A percentile compares a stretch with the other conserved stretches of the same genome.
Conservation (phyloP, 495 filamentous ascomycete genomes). For the Entonaema liquescens region DNA sequence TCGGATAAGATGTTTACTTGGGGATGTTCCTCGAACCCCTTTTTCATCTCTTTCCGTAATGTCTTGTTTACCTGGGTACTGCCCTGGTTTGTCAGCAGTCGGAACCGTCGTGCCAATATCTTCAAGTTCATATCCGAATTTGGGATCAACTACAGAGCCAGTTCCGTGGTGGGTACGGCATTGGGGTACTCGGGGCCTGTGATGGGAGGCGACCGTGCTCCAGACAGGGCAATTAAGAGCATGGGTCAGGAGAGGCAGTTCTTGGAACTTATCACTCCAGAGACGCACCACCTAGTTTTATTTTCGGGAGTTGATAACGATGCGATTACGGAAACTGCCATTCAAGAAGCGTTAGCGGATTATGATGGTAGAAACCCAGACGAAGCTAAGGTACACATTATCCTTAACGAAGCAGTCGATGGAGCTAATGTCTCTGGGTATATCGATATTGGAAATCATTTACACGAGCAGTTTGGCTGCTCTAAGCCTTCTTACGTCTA, state of each 20-base stretch:
- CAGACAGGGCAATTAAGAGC: slow-evolving; percentile 35
- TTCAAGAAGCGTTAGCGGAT: slow-evolving; percentile 16
- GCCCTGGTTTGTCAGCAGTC: slow-evolving; percentile 44
- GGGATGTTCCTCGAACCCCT: slow-evolving; percentile 37
- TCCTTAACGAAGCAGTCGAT: slow-evolving; percentile 12
- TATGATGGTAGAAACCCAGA: slow-evolving; percentile 14
- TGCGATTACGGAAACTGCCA: slow-evolving; percentile 16
- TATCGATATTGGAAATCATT: slow-evolving; percentile 41
- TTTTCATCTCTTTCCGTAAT: slow-evolving; percentile 47
- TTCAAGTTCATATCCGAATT: slow-evolving; percentile 53
- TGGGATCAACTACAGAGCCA: slow-evolving; percentile 50
- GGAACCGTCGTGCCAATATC: slow-evolving; percentile 21
- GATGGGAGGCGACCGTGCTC: slow-evolving; percentile 43
- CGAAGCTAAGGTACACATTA: slow-evolving; percentile 24
- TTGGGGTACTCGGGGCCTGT: slow-evolving; percentile 27
- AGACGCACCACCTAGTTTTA: slow-evolving; percentile 39
- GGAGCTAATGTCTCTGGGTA: slow-evolving; percentile 13
- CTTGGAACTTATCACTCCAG: slow-evolving; percentile 29
- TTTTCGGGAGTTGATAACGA: slow-evolving; percentile 34
- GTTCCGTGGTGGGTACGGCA: slow-evolving; percentile 29
- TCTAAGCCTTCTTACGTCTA: slow-evolving; percentile 47
- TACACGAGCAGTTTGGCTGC: slow-evolving; percentile 50
- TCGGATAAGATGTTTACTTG: slow-evolving; percentile 51
- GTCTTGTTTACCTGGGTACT: slow-evolving; percentile 46
- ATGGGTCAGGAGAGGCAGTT: slow-evolving; percentile 28